These are phyloP conservation scores for Chlorella sorokiniana DNA, from an alignment of 139 green algal species.

Conservation along the genomic window DNA sequence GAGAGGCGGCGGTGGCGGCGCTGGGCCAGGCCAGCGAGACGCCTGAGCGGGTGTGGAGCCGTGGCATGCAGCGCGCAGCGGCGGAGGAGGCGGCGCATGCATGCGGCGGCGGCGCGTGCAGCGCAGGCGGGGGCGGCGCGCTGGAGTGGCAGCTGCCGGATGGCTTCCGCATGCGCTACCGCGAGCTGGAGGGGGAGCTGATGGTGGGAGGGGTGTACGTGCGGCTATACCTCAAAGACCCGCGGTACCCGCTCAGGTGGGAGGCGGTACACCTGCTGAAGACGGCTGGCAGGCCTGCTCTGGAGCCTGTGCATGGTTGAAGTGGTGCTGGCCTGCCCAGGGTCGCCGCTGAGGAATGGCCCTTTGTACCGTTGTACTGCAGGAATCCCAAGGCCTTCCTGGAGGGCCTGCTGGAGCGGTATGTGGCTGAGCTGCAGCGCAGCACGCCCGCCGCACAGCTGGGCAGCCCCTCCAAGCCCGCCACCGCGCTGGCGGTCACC, in stretches of 20 bases:
- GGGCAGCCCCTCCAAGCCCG: constrained; percentile 21
- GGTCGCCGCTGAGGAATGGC: background rate
- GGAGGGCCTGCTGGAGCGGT: constrained; percentile 76
- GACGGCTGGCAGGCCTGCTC: background rate
- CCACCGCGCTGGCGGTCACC: background rate
- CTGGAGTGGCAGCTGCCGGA: constrained; percentile 58
- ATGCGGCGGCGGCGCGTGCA: constrained; percentile 51
- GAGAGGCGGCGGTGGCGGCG: constrained; percentile 59
- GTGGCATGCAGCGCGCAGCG: constrained; percentile 56
- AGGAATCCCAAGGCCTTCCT: constrained; percentile 60
- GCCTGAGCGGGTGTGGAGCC: constrained; percentile 86
- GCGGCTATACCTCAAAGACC: constrained; percentile 87
- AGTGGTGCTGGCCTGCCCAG: background rate
- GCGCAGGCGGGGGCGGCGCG: constrained; percentile 49
- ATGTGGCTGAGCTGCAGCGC: constrained; percentile 33
- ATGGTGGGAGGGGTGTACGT: constrained; percentile 91
- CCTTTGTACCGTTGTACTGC: background rate
- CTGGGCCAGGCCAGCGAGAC: constrained; percentile 68
- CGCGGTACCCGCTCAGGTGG: constrained; percentile 72
- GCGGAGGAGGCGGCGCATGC: constrained; percentile 57
- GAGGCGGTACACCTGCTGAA: background rate
- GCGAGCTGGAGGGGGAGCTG: constrained; percentile 58
- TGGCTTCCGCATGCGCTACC: constrained; percentile 54
- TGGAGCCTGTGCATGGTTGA: background rate
- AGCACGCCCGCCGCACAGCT: background rate